A percentile compares a stretch with the other conserved stretches of the same genome.
Conservation (phyloP, 148 eudicot genomes). For the Pharnaceum exiguum region DNA sequence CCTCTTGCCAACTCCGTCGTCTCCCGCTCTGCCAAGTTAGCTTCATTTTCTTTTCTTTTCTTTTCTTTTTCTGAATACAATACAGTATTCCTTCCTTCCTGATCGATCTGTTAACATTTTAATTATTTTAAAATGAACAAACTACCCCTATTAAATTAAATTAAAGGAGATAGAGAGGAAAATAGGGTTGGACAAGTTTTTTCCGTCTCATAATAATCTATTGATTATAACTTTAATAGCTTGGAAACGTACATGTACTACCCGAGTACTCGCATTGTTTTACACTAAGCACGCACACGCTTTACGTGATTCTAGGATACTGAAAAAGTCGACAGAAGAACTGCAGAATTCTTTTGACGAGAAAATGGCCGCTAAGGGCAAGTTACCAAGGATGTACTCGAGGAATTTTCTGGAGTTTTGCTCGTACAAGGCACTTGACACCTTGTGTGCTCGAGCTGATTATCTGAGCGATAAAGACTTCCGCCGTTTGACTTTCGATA, state of each 20-base stretch:
- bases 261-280: not conserved
- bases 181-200: too few relatives aligned
- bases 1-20: constrained; percentile 55
- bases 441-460: constrained; percentile 35
- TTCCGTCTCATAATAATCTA: too few relatives aligned
- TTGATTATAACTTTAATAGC: not conserved
- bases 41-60: not conserved
- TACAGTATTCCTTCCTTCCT: too few relatives aligned
- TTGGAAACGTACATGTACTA: not conserved
- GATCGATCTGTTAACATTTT: too few relatives aligned
- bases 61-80: not conserved
- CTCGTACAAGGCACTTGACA: constrained; percentile 51
- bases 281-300: not conserved
- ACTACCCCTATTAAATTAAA: too few relatives aligned
- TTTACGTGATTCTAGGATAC: constrained; percentile 43
- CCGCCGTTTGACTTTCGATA: constrained; percentile 60
- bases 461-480: constrained; percentile 67
- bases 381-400: constrained; percentile 35
- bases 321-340: constrained; percentile 43
- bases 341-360: constrained; percentile 45
- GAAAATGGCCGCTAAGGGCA: constrained; percentile 35
- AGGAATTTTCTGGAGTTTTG: constrained; percentile 63
- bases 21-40: constrained; percentile 53
- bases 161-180: too few relatives aligned
- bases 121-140: too few relatives aligned